Conservation (phyloP, 371 early-diverging fungal species). For the Mucor mucedo region DNA sequence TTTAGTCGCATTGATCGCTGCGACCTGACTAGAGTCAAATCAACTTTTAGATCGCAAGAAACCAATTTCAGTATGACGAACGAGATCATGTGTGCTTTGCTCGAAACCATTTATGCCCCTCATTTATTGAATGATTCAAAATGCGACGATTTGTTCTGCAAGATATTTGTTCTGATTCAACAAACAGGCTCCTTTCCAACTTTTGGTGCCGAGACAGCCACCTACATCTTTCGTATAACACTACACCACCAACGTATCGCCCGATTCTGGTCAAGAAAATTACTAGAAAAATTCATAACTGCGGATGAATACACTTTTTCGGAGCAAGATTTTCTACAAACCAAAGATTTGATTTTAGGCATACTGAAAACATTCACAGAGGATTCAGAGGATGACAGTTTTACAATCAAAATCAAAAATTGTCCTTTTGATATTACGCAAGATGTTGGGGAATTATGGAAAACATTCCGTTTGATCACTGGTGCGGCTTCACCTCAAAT, state of each 20-base stretch:
- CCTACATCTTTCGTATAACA: conserved; percentile 30
- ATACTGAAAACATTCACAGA: conserved; percentile 15
- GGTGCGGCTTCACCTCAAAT: conserved; percentile 18
- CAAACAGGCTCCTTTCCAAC: conserved; percentile 34
- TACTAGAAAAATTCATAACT: conserved; percentile 37
- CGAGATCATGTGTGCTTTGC: conserved; percentile 33
- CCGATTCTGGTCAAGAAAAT: conserved; percentile 49
- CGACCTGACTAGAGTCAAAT: conserved; percentile 32
- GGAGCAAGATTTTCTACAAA: conserved; percentile 10
- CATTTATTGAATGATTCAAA: conserved; percentile 10
- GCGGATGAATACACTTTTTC: conserved; percentile 18
- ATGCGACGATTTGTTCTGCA: conserved; percentile 33
- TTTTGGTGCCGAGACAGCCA: conserved; percentile 15
- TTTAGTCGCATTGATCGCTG: conserved; percentile 38
- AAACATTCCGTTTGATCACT: conserved; percentile 31
- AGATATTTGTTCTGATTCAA: conserved; percentile 39
- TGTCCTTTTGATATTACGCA: conserved; percentile 19
- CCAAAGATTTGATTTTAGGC: conserved; percentile 11
- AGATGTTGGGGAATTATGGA: conserved; percentile 41
- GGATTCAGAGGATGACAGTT: conserved; percentile 6
- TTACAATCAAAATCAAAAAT: neutral
- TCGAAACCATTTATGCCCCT: conserved; percentile 34
- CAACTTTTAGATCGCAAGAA: conserved; percentile 13
- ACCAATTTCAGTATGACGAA: conserved; percentile 17
- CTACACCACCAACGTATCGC: conserved; percentile 42